Base-by-base conservation (phyloP, 306 rosid genomes). In the Amphicarpaea edgeworthii region DNA sequence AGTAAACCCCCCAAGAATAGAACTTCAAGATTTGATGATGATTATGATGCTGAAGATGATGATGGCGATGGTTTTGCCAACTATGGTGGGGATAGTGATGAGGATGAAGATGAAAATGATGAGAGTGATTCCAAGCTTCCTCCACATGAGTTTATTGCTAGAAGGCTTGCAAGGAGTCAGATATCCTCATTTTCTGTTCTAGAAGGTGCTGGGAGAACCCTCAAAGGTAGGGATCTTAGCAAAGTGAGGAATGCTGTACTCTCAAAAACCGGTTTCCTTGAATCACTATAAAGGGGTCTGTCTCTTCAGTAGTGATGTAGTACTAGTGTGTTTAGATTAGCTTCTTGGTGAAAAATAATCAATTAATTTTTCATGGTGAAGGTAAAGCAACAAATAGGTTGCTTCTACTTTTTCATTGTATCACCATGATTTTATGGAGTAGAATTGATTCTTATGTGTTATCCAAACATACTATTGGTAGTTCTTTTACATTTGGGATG, bases 141-240 rank as follows among this genome's bases (percentile, higher is more conserved):
- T 7, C 98, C 98, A 45, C 98, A 93, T 79, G 98, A 93, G 54
- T 62, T 86, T 55, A 79, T 93, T 38, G 88, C 97, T 32, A 87
- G 83, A 79, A 93, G 94, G 83, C 87, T 90, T 51, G 96, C 90
- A 73, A 93, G 86, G 83, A 90, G 83, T 72, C 88, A 88, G 53
- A 93, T 89, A 45, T 90, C 98, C 8, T 90, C 96, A 3, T 93
- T 90, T 82, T 93, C 98, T 32, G 98, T 93, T n/a, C 77, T 86
- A 49, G 98, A 93, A 89, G 98, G 98, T 42, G 85, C 80, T 79
- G 98, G 98, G 17, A 93, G 98, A 61, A 93, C 98, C 40, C 90
- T 93, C 5, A 93, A 93, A 71, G 98, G 98, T 21, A 89, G 97
- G 74, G 97, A 93, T 70, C 89, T 93, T 7, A 93, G 96, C 88